phyloP scores from a whole-genome alignment of 139 green algal genomes.

The Volvox africanus region DNA sequence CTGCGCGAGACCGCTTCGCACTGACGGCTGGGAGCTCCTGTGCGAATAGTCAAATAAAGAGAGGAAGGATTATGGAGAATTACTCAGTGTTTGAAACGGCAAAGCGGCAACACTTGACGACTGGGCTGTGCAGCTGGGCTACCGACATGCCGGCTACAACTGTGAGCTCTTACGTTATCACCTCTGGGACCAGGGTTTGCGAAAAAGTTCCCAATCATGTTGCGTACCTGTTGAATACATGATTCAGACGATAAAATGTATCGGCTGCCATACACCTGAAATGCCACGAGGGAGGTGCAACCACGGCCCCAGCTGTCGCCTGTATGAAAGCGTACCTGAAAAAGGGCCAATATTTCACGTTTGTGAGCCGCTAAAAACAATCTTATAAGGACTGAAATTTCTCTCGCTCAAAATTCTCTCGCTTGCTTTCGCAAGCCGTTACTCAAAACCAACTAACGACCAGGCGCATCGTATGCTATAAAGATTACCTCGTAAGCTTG shows the following conservation, averaged over 20 bases:
- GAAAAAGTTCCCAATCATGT: too few species aligned
- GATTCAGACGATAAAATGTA: slow-evolving; percentile 12
- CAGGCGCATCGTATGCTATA: too few species aligned
- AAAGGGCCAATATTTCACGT: background rate
- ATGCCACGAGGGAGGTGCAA: slow-evolving; percentile 16
- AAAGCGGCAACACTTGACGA: background rate
- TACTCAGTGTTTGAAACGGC: background rate
- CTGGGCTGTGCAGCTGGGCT: background rate
- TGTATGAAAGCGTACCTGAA: slow-evolving; percentile 54
- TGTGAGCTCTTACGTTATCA: too few species aligned
- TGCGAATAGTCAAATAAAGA: background rate
- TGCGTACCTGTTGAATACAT: background rate
- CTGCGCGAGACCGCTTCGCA: slow-evolving; percentile 12
- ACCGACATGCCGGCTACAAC: too few species aligned
- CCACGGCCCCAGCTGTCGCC: slow-evolving; percentile 56
- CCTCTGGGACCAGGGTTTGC: too few species aligned
- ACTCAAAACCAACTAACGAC: too few species aligned
- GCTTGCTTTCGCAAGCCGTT: too few species aligned
- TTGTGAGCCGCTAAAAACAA: too few species aligned
- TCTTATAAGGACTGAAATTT: too few species aligned
- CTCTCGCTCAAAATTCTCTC: too few species aligned
- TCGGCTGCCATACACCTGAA: slow-evolving; percentile 45
- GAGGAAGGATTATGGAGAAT: background rate
- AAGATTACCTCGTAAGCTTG: too few species aligned
- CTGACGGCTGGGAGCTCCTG: background rate